Conservation (phyloP, 2,329 filamentous ascomycete genomes). For the Penicillium olsonii region DNA sequence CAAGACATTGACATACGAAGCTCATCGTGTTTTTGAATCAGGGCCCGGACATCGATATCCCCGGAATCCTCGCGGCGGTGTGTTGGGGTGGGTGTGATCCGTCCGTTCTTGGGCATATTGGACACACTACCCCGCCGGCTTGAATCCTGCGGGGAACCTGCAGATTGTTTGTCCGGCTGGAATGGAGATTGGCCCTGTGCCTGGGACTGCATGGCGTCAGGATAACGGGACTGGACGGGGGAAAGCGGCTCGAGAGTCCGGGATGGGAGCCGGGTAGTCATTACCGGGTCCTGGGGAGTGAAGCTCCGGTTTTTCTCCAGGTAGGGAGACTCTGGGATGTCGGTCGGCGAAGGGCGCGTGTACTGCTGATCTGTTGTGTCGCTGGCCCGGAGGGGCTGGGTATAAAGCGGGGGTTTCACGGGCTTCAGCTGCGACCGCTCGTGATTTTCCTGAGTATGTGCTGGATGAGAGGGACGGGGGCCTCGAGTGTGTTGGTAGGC, state of each 20-base stretch:
- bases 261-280: slow-evolving; percentile 24
- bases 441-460: slow-evolving; percentile 13
- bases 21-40: slow-evolving; percentile 48
- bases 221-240: slow-evolving; percentile 14
- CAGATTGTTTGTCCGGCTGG: slow-evolving; percentile 13
- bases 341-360: slow-evolving; percentile 24
- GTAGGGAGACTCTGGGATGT: slow-evolving; percentile 18
- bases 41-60: slow-evolving; percentile 47
- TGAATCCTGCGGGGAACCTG: slow-evolving; percentile 15
- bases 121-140: slow-evolving; percentile 28
- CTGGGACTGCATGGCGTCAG: slow-evolving; percentile 28
- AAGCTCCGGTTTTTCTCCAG: slow-evolving; percentile 10
- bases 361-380: slow-evolving; percentile 26
- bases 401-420: slow-evolving; percentile 17
- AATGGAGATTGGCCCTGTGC: slow-evolving; percentile 14
- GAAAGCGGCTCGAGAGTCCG: slow-evolving; percentile 22
- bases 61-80: slow-evolving; percentile 42
- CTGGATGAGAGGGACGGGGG: slow-evolving; percentile 17
- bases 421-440: slow-evolving; percentile 25
- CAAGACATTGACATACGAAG: slow-evolving; percentile 40
- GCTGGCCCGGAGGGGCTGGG: slow-evolving; percentile 20
- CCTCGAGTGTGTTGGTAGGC: slow-evolving; percentile 13
- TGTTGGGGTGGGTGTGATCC: slow-evolving; percentile 49
- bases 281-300: slow-evolving; percentile 22
- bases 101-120: slow-evolving; percentile 43